Conservation (phyloP, 306 rosid genomes). For the Mimosa pudica region DNA sequence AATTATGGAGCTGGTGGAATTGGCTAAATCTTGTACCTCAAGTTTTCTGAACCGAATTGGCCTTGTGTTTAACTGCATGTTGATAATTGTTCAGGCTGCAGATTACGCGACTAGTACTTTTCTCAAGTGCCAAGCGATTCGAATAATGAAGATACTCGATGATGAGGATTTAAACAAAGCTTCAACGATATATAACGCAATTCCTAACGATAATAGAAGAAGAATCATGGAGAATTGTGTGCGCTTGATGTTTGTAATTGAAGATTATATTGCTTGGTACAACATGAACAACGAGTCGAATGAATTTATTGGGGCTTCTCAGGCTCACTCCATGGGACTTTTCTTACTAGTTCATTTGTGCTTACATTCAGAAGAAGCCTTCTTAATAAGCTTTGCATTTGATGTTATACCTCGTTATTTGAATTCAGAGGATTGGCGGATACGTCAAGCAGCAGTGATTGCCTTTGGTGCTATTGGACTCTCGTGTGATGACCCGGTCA, state of each 20-base stretch:
- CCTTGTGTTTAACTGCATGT: constrained; percentile 13
- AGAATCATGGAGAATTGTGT: background rate
- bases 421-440: constrained; percentile 13
- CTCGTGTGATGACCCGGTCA: background rate
- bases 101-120: background rate
- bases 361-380: background rate
- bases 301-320: background rate
- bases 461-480: constrained; percentile 2
- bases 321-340: no score
- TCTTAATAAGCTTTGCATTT: background rate
- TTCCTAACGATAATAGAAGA: background rate
- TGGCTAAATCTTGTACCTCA: background rate
- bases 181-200: background rate
- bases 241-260: constrained; percentile 15
- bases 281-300: background rate
- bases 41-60: background rate
- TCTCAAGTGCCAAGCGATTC: background rate
- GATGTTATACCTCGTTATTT: background rate
- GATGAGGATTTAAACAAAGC: background rate
- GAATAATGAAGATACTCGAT: constrained; percentile 18
- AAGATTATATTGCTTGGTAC: constrained; percentile 26
- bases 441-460: constrained; percentile 27
- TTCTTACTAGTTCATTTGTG: background rate
- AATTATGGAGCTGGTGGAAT: background rate
- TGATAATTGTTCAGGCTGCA: background rate